Base-by-base conservation (phyloP, 164 flowering plant species). In the Tinospora cordifolia region DNA sequence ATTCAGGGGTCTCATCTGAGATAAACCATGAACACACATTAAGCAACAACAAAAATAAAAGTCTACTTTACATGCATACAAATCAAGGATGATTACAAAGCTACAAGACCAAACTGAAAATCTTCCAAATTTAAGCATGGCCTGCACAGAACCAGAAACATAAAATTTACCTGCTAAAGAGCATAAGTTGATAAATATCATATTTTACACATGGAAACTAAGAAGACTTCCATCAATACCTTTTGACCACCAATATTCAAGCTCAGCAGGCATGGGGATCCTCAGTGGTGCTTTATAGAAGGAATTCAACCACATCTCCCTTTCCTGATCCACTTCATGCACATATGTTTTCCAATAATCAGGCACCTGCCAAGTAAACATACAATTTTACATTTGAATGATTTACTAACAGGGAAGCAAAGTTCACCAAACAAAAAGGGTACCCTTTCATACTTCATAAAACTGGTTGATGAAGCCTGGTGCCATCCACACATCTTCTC, bases 401-500 rank as follows among this genome's bases (percentile, higher is more conserved):
- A 41, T 17, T 21, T 21, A 9, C 24, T 39, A 21, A 21, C 19
- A 0, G 26, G 51, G 22, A 40, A 41, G 10, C 62, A 22, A 34
- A 21, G 14, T 30, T 44, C 64, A 57, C 30, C 7, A 34, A 36
- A 46, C 3, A 30, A 14, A 47, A 58, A 67, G 58, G 38, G 1
- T 22, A 69, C 17, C 63, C 40, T 24, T 39, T 36, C 80, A 76
- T 79, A 88, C 98, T 69, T 91, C 97, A 73, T 86, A 85, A 75
- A 93, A 93, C 75, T 93, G 96, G 79, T 93, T 87, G 68, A 91
- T 85, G 78, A 93, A 93, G 66, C 98, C 98, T 11, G 98, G 98
- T 39, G 97, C 98, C 97, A 90, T 90, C 98, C 98, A 93, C 66
- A 82, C 89, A 76, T 93, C 96, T 26, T 91, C 98, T 69, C 81